Evolutionary conservation across 2,329 filamentous ascomycete genomes (phyloP), one percentile per base, ranked within the genome.

Genomic region (Fusarium beomiforme): DNA sequence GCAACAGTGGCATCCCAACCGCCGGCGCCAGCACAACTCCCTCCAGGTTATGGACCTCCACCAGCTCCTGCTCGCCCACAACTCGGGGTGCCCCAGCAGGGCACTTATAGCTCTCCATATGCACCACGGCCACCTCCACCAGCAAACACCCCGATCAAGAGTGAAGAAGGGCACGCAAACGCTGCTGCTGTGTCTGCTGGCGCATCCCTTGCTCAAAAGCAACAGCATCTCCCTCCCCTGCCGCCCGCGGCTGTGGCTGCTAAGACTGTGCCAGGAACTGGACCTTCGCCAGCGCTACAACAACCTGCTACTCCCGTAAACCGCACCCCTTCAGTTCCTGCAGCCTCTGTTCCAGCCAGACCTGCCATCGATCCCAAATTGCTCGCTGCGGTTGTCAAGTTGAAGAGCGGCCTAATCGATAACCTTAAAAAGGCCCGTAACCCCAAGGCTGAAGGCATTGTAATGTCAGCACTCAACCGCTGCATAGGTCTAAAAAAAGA

Each of bases 401-500:
- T 88, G 75, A 85, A 85, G 71, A 82, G 83, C 14, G 83, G 85
- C 13, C 79, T 87, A 19, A 80, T 84, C 14, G 80, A 83, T 55
- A 85, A 85, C 60, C 79, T 87, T 43, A 80, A 80, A 53, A 83
- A 82, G 67, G 81, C 82, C 2, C 79, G 81, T 17, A 80, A 80
- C 16, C 81, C 82, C 29, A 80, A 82, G 60, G 80, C 84, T 19
- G 82, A 86, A 61, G 83, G 82, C 26, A 83, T 87, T 26, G 84
- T 86, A 64, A 85, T 87, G 81, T 86, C 85, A 10, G 86, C 86
- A 16, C 79, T 88, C 67, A 87, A 87, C 67, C 85, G 85, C 29
- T 85, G 83, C 46, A 77, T 87, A 13, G 85, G 85, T 0, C 80
- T 88, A 49, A 83, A 86, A 66, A 80, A 80, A 26, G 79, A 81